Evolutionary conservation across 331 rosid species (phyloP), one percentile per base, ranked within the genome.

Genomic region (Dryas integrifolia): DNA sequence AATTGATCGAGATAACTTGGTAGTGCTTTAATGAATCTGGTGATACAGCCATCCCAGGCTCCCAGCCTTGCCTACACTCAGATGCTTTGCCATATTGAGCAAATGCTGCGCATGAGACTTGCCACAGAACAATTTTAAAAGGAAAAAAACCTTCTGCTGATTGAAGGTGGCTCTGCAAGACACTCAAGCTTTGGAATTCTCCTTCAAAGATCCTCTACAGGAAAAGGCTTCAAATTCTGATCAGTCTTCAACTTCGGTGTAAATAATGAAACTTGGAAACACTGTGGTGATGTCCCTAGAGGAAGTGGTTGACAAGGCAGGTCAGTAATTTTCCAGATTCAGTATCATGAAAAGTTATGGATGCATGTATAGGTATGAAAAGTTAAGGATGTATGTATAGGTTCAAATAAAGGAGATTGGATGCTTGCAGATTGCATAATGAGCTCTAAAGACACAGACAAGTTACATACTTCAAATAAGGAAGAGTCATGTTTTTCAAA

Each of bases 401-500:
- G 24, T 21, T 21, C 24, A 60, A 39, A 21, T 43, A 40, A 51
- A 52, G 57, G 57, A 52, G 21, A 65, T 4, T 45, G 11, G 5
- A 45, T 12, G 9, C 5, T 21, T 39, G 65, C 40, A 50, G 12
- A 67, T 7, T 38, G 45, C 24, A 5, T 0, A 40, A 44, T 2
- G n/a, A 67, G 47, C 43, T 57, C 72, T 9, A 66, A 18, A 69
- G 60, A 24, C 7, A 13, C 43, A 74, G 14, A 21, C 24, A 21
- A 21, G 24, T 21, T 21, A 21, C 24, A 21, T 21, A 21, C 24
- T 21, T 21, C 24, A 21, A 21, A 21, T 87, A 87, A 79, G 98
- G 90, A 79, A 92, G 97, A 35, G 97, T 92, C 98, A 92, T 92
- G 83, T 87, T 87, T 78, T 74, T 88, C 84, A 90, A 80, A 51